These are phyloP conservation scores for Truncatella angustata DNA, from an alignment of 2,329 filamentous ascomycete genomes.

Conservation along the genomic window DNA sequence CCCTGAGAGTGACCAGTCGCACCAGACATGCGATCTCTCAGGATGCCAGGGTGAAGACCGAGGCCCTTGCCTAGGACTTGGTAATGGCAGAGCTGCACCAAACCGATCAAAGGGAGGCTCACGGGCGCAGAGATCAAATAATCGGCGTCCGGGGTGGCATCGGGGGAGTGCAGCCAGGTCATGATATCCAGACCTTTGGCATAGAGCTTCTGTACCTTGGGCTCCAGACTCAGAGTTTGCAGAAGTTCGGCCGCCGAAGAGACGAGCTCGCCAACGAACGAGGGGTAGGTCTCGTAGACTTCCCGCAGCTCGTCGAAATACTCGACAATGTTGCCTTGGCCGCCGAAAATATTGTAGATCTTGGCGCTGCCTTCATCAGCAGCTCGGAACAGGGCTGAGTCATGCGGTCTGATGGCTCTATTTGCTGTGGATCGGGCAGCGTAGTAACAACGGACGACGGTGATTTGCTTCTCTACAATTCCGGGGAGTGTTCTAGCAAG, in stretches of 20 bases:
- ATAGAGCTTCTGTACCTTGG: slow-evolving; percentile 90
- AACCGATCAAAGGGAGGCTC: slow-evolving; percentile 91
- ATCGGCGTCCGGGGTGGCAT: slow-evolving; percentile 88
- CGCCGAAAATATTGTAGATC: slow-evolving; percentile 93
- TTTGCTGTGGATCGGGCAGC: slow-evolving; percentile 80
- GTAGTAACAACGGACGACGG: slow-evolving; percentile 90
- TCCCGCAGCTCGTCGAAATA: slow-evolving; percentile 97
- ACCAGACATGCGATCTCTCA: slow-evolving; percentile 81
- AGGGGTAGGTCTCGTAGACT: slow-evolving; percentile 86
- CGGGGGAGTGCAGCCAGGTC: slow-evolving; percentile 85
- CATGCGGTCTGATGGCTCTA: slow-evolving; percentile 84
- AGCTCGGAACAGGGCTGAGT: slow-evolving; percentile 88
- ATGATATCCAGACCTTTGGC: slow-evolving; percentile 95
- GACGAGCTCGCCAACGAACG: slow-evolving; percentile 85
- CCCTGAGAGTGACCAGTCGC: slow-evolving; percentile 96
- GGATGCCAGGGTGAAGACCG: slow-evolving; percentile 82
- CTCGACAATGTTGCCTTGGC: slow-evolving; percentile 98
- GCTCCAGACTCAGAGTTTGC: slow-evolving; percentile 78
- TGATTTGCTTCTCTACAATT: slow-evolving; percentile 88
- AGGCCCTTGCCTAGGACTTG: slow-evolving; percentile 90
- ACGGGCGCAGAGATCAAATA: slow-evolving; percentile 94
- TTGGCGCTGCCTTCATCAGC: slow-evolving; percentile 79
- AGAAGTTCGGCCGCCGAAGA: slow-evolving; percentile 79
- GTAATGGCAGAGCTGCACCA: slow-evolving; percentile 95
- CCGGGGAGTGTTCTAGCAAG: slow-evolving; percentile 82